Evolutionary conservation across 805 yeast genomes (phyloP).

Genomic region (Schwanniomyces polymorphus): DNA sequence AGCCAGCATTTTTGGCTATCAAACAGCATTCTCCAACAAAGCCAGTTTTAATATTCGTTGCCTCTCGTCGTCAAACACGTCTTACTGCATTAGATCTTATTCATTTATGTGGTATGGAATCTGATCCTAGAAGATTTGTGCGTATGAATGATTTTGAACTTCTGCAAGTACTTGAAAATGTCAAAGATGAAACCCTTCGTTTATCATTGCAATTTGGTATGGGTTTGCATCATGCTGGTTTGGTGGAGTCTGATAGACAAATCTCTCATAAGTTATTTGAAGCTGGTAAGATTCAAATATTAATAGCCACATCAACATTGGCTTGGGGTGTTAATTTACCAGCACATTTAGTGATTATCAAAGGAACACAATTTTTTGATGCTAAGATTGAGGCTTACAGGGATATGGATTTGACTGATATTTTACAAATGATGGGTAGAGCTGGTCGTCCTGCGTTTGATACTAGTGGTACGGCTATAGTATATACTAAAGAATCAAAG

Average conservation of each 20-base stretch:
- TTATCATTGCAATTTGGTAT: constrained; percentile 77
- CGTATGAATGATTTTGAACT: constrained; percentile 66
- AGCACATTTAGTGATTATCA: constrained; percentile 74
- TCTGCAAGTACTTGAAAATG: constrained; percentile 47
- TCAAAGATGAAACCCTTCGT: constrained; percentile 80
- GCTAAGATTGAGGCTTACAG: constrained; percentile 65
- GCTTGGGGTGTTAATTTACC: constrained; percentile 90
- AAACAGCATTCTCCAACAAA: constrained; percentile 85
- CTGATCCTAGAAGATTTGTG: constrained; percentile 70
- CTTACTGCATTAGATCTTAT: constrained; percentile 78
- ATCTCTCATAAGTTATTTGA: constrained; percentile 72
- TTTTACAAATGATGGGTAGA: constrained; percentile 82
- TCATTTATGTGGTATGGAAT: constrained; percentile 77
- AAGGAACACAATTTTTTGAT: constrained; percentile 71
- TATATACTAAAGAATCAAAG: constrained; percentile 72
- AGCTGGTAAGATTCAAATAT: constrained; percentile 65
- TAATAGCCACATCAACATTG: constrained; percentile 77
- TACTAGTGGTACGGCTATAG: constrained; percentile 75
- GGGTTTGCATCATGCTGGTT: constrained; percentile 81
- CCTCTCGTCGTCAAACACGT: constrained; percentile 80
- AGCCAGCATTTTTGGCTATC: constrained; percentile 89
- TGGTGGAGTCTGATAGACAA: constrained; percentile 70
- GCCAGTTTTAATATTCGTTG: constrained; percentile 83
- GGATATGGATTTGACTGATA: constrained; percentile 83
- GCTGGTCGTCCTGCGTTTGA: constrained; percentile 84